These are phyloP conservation scores for Glycyrrhiza uralensis DNA, from an alignment of 306 rosid genomes.

Conservation along the genomic window DNA sequence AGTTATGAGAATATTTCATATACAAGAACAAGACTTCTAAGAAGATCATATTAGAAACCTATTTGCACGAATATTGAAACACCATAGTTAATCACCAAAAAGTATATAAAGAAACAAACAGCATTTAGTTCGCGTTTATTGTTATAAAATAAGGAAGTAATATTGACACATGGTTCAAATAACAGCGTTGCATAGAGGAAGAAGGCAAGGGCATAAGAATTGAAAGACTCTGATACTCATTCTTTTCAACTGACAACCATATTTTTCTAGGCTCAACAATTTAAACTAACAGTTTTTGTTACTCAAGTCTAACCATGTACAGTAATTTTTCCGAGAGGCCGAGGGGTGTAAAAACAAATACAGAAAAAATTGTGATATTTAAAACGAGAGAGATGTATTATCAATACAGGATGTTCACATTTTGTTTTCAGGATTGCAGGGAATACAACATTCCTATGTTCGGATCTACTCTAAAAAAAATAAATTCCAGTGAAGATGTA, in stretches of 20 bases:
- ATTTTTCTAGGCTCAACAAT: not conserved
- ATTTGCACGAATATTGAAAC: not conserved
- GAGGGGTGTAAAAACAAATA: not conserved
- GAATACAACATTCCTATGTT: not conserved
- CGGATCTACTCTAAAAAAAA: not conserved
- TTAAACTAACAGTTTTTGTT: not conserved
- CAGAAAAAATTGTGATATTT: not conserved
- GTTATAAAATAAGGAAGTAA: not conserved
- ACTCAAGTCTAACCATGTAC: not conserved
- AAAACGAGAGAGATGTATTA: not conserved
- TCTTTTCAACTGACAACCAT: not conserved
- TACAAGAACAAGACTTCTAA: not conserved
- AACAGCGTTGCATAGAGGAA: not conserved
- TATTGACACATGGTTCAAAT: not conserved
- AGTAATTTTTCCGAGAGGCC: not conserved
- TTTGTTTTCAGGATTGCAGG: not conserved
- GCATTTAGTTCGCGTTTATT: not conserved
- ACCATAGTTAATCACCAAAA: not conserved
- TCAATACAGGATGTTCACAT: not conserved
- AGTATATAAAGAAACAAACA: constrained; percentile 7
- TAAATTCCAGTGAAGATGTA: not conserved
- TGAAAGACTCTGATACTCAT: not conserved
- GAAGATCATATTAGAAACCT: not conserved
- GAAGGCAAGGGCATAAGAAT: not conserved
- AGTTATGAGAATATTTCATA: constrained; percentile 18